Conservation (phyloP, 768 basidiomycete genomes). For the Pulveroboletus sp. region DNA sequence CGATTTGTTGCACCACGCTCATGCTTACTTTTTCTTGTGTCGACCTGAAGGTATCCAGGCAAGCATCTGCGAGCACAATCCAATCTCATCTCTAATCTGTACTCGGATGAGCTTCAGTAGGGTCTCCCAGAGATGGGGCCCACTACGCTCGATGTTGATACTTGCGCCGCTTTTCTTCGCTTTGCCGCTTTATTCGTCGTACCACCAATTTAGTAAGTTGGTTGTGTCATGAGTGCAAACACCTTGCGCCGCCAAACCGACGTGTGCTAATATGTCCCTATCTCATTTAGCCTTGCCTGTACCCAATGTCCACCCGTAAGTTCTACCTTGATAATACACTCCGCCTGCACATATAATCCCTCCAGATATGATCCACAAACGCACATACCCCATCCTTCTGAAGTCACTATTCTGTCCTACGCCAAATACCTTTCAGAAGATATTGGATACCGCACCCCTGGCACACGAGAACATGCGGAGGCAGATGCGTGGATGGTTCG, state of each 20-base stretch:
- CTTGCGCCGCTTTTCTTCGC: slow-evolving; percentile 52
- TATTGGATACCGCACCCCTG: slow-evolving; percentile 89
- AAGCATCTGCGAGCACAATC: neutral
- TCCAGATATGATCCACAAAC: slow-evolving; percentile 47
- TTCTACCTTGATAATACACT: neutral
- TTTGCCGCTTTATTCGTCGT: slow-evolving; percentile 43
- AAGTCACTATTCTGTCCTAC: slow-evolving; percentile 58
- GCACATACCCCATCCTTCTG: slow-evolving; percentile 64
- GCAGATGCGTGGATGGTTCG: slow-evolving; percentile 80
- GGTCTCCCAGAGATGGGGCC: slow-evolving; percentile 44
- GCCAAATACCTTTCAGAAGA: slow-evolving; percentile 73
- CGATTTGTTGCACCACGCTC: too few species aligned
- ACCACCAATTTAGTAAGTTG: slow-evolving; percentile 43
- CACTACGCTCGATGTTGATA: slow-evolving; percentile 50
- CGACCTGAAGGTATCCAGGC: neutral
- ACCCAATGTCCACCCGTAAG: slow-evolving; percentile 52
- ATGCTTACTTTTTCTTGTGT: neutral
- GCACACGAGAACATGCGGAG: slow-evolving; percentile 80
- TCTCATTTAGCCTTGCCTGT: slow-evolving; percentile 46
- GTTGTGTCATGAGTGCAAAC: neutral
- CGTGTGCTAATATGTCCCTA: slow-evolving; percentile 3
- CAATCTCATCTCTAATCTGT: neutral
- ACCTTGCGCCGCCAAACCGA: neutral
- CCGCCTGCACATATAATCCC: neutral
- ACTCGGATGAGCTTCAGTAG: slow-evolving; percentile 4